phyloP scores from a whole-genome alignment of 2,329 filamentous ascomycete species.

The Pestalotiopsis sp. region DNA sequence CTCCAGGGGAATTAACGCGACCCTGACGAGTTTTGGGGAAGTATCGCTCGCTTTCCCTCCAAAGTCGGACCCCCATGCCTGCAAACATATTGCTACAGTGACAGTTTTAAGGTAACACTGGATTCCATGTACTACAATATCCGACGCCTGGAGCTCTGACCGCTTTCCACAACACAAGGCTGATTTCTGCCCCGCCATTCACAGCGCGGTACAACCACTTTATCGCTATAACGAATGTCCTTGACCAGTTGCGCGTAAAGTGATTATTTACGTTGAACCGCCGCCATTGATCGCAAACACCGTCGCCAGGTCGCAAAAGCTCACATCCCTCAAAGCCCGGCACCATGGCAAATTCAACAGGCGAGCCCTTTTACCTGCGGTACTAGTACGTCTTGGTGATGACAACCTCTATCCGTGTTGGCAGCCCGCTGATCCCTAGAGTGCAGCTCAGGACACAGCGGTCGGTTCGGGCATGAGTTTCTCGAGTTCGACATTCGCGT shows the following conservation, averaged over 20 bases:
- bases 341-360: conserved; percentile 26
- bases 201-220: background rate
- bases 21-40: too few relatives aligned
- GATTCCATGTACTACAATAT: background rate
- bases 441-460: conserved; percentile 91
- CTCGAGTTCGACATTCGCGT: conserved; percentile 96
- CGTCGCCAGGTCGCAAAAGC: background rate
- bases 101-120: too few relatives aligned
- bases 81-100: too few relatives aligned
- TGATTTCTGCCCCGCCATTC: conserved; percentile 9
- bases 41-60: too few relatives aligned
- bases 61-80: too few relatives aligned
- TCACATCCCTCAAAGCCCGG: background rate
- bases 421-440: background rate
- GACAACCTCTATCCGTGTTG: background rate
- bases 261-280: background rate
- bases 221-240: background rate
- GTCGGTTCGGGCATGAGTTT: conserved; percentile 97
- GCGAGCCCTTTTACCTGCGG: conserved; percentile 90
- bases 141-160: conserved; percentile 7
- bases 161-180: conserved; percentile 8
- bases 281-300: background rate
- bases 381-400: conserved; percentile 77
- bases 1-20: too few relatives aligned
- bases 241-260: background rate